Percentiles rank a stretch among this genome's conserved stretches.
phyloP scores from a whole-genome alignment of 1,139 yeast species.

The Hyphopichia fennica region DNA sequence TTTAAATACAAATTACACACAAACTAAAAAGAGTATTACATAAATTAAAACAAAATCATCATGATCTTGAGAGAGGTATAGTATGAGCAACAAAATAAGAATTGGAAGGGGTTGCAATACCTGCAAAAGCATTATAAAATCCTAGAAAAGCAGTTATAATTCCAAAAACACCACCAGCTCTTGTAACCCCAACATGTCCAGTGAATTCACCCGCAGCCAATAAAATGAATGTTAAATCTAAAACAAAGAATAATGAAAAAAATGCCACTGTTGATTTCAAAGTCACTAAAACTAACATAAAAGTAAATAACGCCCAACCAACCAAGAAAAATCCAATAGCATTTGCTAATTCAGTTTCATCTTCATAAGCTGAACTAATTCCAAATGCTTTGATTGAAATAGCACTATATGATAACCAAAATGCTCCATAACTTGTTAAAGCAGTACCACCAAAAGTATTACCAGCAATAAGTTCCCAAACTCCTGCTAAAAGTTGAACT shows the following conservation, averaged over 20 bases:
- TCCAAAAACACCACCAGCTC: slow-evolving; percentile 47
- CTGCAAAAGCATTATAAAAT: slow-evolving; percentile 41
- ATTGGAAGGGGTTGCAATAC: slow-evolving; percentile 30
- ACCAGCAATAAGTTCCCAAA: slow-evolving; percentile 47
- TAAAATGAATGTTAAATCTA: slow-evolving; percentile 40
- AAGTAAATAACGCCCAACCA: slow-evolving; percentile 48
- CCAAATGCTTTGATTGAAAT: slow-evolving; percentile 43
- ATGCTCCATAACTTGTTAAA: slow-evolving; percentile 42
- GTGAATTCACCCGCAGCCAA: slow-evolving; percentile 44
- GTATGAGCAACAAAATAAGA: slow-evolving; percentile 26
- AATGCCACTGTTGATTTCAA: slow-evolving; percentile 46
- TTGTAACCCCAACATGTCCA: slow-evolving; percentile 26
- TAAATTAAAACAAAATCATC: too few relatives aligned
- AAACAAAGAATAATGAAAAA: slow-evolving; percentile 32
- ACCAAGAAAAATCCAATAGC: slow-evolving; percentile 45
- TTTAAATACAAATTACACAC: too few relatives aligned
- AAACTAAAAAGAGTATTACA: too few relatives aligned
- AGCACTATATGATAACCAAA: slow-evolving; percentile 44
- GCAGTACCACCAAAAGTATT: slow-evolving; percentile 46
- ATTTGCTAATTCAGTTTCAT: slow-evolving; percentile 27
- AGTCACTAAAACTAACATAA: slow-evolving; percentile 38
- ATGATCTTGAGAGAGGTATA: slow-evolving; percentile 18
- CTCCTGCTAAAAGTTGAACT: slow-evolving; percentile 49
- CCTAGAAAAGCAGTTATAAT: slow-evolving; percentile 42
- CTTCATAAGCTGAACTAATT: slow-evolving; percentile 55